phyloP scores from a whole-genome alignment of 2,329 filamentous ascomycete genomes.

The Ramularia endophylla region DNA sequence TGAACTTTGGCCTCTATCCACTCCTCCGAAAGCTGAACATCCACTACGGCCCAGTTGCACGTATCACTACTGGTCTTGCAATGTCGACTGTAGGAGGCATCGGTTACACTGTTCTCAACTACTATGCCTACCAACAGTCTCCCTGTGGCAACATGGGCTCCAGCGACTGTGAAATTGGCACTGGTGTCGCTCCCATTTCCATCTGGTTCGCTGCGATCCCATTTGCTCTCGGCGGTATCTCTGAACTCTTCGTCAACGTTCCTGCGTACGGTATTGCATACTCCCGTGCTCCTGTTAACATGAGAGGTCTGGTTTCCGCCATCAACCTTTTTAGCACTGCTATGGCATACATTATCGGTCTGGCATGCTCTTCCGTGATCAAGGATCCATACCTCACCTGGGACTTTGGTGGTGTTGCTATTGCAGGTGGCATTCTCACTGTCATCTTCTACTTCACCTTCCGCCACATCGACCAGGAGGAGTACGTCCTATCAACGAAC shows the following conservation, averaged over 20 bases:
- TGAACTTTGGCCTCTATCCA: conserved; percentile 41
- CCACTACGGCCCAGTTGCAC: conserved; percentile 44
- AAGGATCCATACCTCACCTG: conserved; percentile 45
- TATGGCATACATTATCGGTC: conserved; percentile 34
- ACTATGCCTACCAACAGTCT: conserved; percentile 41
- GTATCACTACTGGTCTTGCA: conserved; percentile 42
- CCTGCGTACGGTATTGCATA: conserved; percentile 43
- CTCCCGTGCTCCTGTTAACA: conserved; percentile 36
- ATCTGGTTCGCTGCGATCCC: conserved; percentile 39
- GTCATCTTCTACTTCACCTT: conserved; percentile 46
- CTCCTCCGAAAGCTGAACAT: conserved; percentile 36
- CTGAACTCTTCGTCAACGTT: conserved; percentile 39
- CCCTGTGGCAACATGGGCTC: conserved; percentile 39
- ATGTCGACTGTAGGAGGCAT: conserved; percentile 44
- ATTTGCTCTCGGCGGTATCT: conserved; percentile 35
- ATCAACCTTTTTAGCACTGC: conserved; percentile 40
- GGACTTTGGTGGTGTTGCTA: conserved; percentile 45
- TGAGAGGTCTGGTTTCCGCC: conserved; percentile 39
- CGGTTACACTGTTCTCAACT: conserved; percentile 37
- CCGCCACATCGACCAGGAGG: conserved; percentile 34
- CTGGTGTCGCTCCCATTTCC: conserved; percentile 33
- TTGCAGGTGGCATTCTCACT: conserved; percentile 44
- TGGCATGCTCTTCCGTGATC: conserved; percentile 35
- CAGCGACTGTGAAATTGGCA: conserved; percentile 28
- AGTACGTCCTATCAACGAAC: conserved; percentile 19